Evolutionary conservation across 139 green algal species (phyloP).

Genomic region (Chlorella sp.): DNA sequence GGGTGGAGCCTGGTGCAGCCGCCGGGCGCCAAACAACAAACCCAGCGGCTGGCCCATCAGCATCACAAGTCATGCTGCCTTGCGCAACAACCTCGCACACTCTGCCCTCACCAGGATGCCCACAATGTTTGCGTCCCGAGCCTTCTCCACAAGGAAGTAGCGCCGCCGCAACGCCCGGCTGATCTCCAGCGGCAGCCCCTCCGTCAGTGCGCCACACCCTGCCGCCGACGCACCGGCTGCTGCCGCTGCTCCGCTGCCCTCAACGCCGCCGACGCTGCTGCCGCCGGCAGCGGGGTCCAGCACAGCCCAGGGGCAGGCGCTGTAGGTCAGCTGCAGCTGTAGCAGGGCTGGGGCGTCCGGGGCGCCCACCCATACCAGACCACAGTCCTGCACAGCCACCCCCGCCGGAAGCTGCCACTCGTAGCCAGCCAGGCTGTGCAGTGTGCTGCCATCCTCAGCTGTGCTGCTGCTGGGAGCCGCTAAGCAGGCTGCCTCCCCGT

Average conservation of each 20-base stretch:
- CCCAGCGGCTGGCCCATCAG: no score
- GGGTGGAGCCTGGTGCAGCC: no score
- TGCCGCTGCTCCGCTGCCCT: background rate
- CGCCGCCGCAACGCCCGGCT: conserved; percentile 52
- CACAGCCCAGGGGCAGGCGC: conserved; percentile 53
- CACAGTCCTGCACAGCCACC: conserved; percentile 11
- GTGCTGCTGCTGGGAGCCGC: background rate
- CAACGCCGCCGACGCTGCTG: background rate
- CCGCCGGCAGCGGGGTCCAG: conserved; percentile 42
- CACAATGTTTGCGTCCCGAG: conserved; percentile 83
- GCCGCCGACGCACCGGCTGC: background rate
- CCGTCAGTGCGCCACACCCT: background rate
- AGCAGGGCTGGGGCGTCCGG: conserved; percentile 46
- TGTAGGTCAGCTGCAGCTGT: conserved; percentile 75
- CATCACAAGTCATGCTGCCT: no score
- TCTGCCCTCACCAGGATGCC: conserved; percentile 73
- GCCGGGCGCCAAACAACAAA: no score
- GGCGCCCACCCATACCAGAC: conserved; percentile 69
- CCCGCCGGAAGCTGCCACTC: conserved; percentile 31
- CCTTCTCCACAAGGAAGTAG: conserved; percentile 90
- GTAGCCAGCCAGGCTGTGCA: conserved; percentile 41
- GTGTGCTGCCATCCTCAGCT: background rate
- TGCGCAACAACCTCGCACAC: no score
- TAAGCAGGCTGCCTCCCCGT: background rate
- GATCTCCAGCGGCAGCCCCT: conserved; percentile 42